Conservation (phyloP, 345 rosid species). For the Barbarea vulgaris region DNA sequence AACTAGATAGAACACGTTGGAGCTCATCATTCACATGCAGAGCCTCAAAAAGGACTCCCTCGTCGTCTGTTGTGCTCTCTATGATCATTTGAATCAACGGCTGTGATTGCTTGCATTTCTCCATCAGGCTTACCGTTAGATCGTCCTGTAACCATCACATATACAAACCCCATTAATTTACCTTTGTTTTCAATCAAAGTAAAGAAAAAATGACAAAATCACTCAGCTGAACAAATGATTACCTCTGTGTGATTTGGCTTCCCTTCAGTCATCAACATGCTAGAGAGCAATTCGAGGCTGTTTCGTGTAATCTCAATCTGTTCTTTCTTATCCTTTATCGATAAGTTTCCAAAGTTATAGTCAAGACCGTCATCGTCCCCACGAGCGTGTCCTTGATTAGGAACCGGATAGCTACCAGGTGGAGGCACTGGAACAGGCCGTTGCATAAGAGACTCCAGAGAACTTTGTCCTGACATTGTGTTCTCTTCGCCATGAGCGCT, state of each 20-base stretch:
- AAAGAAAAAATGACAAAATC: neutral
- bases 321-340: constrained; percentile 65
- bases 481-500: constrained; percentile 41
- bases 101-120: constrained; percentile 76
- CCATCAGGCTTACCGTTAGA: constrained; percentile 61
- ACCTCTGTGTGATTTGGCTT: constrained; percentile 61
- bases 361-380: constrained; percentile 37
- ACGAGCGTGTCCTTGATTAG: constrained; percentile 41
- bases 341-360: constrained; percentile 46
- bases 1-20: constrained; percentile 52
- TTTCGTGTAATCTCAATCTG: constrained; percentile 59
- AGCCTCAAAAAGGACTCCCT: constrained; percentile 76
- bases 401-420: constrained; percentile 57
- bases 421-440: constrained; percentile 61
- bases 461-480: constrained; percentile 34
- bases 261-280: constrained; percentile 62
- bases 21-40: constrained; percentile 75
- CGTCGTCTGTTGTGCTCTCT: constrained; percentile 74
- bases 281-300: constrained; percentile 79
- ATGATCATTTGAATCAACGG: constrained; percentile 68
- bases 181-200: neutral
- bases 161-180: neutral
- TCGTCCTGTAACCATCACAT: constrained; percentile 60
- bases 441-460: constrained; percentile 59
- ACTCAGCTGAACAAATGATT: neutral